phyloP scores from a whole-genome alignment of 2,329 filamentous ascomycete genomes.

The Claviceps sorghi region DNA sequence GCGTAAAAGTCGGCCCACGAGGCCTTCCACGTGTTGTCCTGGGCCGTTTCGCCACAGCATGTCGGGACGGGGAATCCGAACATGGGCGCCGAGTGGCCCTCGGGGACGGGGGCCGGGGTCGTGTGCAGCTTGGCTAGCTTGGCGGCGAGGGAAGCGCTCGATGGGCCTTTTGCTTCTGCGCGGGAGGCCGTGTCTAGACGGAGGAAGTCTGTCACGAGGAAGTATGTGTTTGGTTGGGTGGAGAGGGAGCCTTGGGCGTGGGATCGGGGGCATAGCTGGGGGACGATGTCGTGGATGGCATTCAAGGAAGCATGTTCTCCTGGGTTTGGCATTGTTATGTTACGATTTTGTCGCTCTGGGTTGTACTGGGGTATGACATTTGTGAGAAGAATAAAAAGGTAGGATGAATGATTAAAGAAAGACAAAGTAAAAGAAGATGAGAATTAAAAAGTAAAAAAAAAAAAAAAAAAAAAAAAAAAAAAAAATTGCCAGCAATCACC shows the following conservation, averaged over 20 bases:
- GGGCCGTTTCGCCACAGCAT: conserved; percentile 72
- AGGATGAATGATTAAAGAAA: no score
- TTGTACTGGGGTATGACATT: no score
- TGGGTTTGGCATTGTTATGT: conserved; percentile 15
- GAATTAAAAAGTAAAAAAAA: neutral
- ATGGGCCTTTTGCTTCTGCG: conserved; percentile 24
- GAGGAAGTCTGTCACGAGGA: conserved; percentile 67
- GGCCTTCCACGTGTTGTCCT: conserved; percentile 58
- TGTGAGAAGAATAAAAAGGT: no score
- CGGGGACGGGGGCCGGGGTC: conserved; percentile 52
- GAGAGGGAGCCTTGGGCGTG: conserved; percentile 53
- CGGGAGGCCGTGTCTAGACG: conserved; percentile 36
- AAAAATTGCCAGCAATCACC: conserved; percentile 25
- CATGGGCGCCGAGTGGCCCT: conserved; percentile 41
- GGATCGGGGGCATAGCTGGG: conserved; percentile 60
- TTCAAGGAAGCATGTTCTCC: conserved; percentile 77
- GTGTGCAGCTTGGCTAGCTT: conserved; percentile 71
- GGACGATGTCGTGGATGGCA: conserved; percentile 58
- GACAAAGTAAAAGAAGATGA: neutral
- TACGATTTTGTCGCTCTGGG: no score
- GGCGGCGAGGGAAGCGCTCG: conserved; percentile 47
- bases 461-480: neutral
- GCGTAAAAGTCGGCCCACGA: conserved; percentile 83
- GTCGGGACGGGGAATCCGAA: conserved; percentile 80
- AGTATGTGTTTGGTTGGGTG: conserved; percentile 33